Base-by-base conservation (phyloP, 352 stramenopile genomes). In the Blastocystis sp. region DNA sequence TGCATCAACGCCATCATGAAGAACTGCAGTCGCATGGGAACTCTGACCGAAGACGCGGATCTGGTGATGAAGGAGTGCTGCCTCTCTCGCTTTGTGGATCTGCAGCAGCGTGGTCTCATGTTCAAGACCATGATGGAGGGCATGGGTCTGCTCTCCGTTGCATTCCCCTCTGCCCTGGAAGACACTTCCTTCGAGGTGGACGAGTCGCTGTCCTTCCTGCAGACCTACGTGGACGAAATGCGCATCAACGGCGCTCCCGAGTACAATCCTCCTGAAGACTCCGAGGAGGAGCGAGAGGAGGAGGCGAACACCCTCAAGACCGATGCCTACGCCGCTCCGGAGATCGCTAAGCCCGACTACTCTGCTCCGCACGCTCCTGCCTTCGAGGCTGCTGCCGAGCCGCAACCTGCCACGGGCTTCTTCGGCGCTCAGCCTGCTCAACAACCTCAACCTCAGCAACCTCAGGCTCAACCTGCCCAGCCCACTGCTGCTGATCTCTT, bases 61-160 rank as follows among this genome's bases (percentile, higher is more conserved):
- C 93, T 94, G 23, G 93, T 98, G 87, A 95, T 99, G 92, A 93
- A 98, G 90, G 96, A 98, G 90, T 98, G 98, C 92, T 97, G 96
- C 76, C 94, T 93, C 61, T 98, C 94, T 45, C 93, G 94, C 29
- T 96, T 98, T 91, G 95, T 95, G 43, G 96, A 99, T 90, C 92
- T 99, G 39, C 96, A 99, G 91, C 96, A 98, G 92, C 95, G 97
- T n/a, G 98, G 96, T 91, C 95, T 98, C 77, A 97, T 99, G 93
- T 98, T 99, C 90, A 92, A 98, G 18, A 93, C 93, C 5, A 92
- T 99, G 47, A 94, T 97, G 53, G 97, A 96, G 82, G 94, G 95
- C 79, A 61, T 63, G 39, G 62, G 62, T 15, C 47, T 88, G 20
- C 18, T 90, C 95, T 6, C 95, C 95, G 93, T 91, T 90, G 2